Conservation (phyloP, 768 basidiomycete species). For the Lepiota venenata region DNA sequence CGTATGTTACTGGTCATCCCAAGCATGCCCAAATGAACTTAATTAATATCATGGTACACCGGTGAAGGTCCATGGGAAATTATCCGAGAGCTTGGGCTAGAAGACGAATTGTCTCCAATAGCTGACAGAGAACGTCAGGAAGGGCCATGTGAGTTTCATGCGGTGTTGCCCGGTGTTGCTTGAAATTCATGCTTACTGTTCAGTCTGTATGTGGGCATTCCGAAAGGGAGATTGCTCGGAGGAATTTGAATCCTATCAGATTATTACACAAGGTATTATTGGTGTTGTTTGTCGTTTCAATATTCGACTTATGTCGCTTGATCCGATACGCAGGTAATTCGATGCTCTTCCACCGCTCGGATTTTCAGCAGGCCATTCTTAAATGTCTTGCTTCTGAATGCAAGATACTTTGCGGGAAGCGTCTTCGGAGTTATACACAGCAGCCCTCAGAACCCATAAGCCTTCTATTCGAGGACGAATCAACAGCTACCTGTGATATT, state of each 20-base stretch:
- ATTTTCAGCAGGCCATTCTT: slow-evolving; percentile 60
- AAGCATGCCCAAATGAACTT: not conserved
- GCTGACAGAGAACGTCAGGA: slow-evolving; percentile 34
- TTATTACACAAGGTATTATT: slow-evolving; percentile 10
- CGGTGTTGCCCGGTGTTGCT: no score
- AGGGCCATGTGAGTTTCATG: slow-evolving; percentile 33
- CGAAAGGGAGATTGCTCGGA: slow-evolving; percentile 18
- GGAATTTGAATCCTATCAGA: slow-evolving; percentile 15
- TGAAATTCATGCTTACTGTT: not conserved
- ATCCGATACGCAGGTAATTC: slow-evolving; percentile 34
- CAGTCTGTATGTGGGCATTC: slow-evolving; percentile 44
- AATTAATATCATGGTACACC: not conserved
- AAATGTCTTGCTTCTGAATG: slow-evolving; percentile 41
- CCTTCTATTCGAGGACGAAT: slow-evolving; percentile 35
- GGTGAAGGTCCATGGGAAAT: slow-evolving; percentile 44
- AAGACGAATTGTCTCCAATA: slow-evolving; percentile 36
- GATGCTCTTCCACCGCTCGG: slow-evolving; percentile 59
- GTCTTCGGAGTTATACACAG: slow-evolving; percentile 54
- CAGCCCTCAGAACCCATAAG: slow-evolving; percentile 24
- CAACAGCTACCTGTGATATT: slow-evolving; percentile 31
- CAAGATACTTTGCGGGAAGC: slow-evolving; percentile 50
- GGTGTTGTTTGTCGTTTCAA: not conserved
- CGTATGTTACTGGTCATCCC: slow-evolving; percentile 25
- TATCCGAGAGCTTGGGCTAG: slow-evolving; percentile 38
- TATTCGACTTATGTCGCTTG: slow-evolving; percentile 7